Evolutionary conservation across 306 rosid species (phyloP), one percentile per base, ranked within the genome.

Genomic region (Quercus agrifolia): DNA sequence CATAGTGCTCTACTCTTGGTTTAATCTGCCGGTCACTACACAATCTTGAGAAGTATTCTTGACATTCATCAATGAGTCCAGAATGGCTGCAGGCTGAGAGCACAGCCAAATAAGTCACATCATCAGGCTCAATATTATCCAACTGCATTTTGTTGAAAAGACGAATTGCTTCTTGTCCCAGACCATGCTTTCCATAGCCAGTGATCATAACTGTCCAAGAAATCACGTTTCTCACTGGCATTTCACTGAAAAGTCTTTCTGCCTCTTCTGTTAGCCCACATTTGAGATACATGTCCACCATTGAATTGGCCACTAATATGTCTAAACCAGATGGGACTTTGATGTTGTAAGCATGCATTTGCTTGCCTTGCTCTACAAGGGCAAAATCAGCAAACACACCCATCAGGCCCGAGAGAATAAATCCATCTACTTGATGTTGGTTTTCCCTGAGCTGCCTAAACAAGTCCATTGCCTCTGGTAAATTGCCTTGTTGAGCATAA

Each of bases 181-280:
- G 70, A 80, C 96, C 93, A 28, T 91, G 93, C 69, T 89, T 91
- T 54, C 90, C 93, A 23, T 79, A 89, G 25, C 93, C 90, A 10
- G 92, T 91, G 81, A 91, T 88, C 96, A 89, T 91, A 44, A 81
- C 84, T 30, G 96, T 89, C 93, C 92, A 89, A 1, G 93, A 89
- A 78, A 91, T 82, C 30, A 89, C 86, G 82, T 91, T 85, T 77
- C 81, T 86, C 35, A 41, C 33, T 0, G 52, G 83, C 79, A 79
- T 88, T 81, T 87, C 86, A 72, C 83, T 68, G 78, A 91, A 88
- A 23, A 88, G 70, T 54, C 81, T 75, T 71, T 86, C 85, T 30
- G 92, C 91, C n/a, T 83, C 83, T 25, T 88, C 85, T 18, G 83
- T 78, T 33, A 78, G 70, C 44, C 96, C 96, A 0, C 92, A 89